Base-by-base conservation (phyloP, 1,284 basidiomycete genomes). In the Malassezia japonica region DNA sequence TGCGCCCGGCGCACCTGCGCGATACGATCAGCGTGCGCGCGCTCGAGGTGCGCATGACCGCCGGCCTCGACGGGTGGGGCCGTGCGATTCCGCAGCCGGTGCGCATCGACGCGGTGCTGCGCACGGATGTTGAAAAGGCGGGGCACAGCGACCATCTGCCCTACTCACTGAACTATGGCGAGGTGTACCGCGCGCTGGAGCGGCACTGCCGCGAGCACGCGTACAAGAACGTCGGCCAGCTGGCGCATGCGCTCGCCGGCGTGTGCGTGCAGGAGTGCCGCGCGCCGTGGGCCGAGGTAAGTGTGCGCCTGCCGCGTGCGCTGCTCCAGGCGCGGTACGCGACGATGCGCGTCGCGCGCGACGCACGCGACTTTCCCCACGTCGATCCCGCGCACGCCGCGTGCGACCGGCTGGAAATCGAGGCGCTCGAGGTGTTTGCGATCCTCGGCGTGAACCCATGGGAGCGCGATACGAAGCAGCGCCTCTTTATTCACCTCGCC, bases 371-470 rank as follows among this genome's bases (percentile, higher is more conserved):
- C 21, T 18, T 31, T 16, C 37, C 25, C 25, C 16, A 2, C 12
- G 32, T 6, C 21, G 24, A 21, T 16, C 16, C 13, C 3, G 18
- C 21, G 24, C 27, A 20, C 32, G 15, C 36, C 16, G 18, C 28
- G 16, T 15, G 18, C 18, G 64, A 68, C 52, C 61, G 48, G 33
- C 59, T 79, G 57, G 67, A 75, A 41, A 70, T 85, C 6, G 74
- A 77, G 16, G 78, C 79, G 54, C 71, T 87, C 6, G 36, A 42
- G 12, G 27, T 33, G 10, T 39, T 24, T 18, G 77, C 80, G 24
- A 79, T 88, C 48, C 76, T 89, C 40, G 87, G 86, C 0, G 77
- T 89, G 40, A 82, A 86, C 62, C 76, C 79, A 2, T 82, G 81
- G 68, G 87, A 89, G 72, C 76, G 85, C 15, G 68, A 78, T 41